Evolutionary conservation across 1,284 basidiomycete species (phyloP).

Genomic region (Boletus subluridellus): DNA sequence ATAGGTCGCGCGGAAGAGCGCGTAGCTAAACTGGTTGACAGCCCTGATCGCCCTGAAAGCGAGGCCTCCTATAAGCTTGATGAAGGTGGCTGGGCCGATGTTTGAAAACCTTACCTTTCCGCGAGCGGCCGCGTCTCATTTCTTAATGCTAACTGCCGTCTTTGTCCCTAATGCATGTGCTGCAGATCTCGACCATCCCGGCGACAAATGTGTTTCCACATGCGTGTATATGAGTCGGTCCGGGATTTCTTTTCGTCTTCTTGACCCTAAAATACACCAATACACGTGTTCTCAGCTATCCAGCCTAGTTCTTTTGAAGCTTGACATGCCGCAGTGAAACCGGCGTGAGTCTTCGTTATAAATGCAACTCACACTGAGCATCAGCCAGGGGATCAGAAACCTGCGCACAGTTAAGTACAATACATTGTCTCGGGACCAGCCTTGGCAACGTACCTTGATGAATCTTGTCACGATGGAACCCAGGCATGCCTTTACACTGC

Average conservation of each 20-base stretch:
- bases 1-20: conserved; percentile 89
- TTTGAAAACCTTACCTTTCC: conserved; percentile 37
- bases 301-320: background rate
- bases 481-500: background rate
- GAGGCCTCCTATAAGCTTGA: conserved; percentile 90
- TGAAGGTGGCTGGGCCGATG: conserved; percentile 81
- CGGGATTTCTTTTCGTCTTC: background rate
- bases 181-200: background rate
- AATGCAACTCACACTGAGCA: background rate
- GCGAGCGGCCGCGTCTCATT: background rate
- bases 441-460: background rate
- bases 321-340: background rate
- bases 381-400: background rate
- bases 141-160: background rate
- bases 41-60: conserved; percentile 87
- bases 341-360: conserved; percentile 1
- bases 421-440: background rate
- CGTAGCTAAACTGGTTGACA: conserved; percentile 92
- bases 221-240: background rate
- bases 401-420: background rate
- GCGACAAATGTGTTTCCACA: background rate
- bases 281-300: background rate
- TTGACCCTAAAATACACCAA: background rate
- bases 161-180: background rate
- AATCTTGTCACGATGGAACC: background rate